A percentile compares a stretch with the other conserved stretches of the same genome.
Evolutionary conservation across 2,329 filamentous ascomycete species (phyloP).

Genomic region (Taxawa tesnikishii): DNA sequence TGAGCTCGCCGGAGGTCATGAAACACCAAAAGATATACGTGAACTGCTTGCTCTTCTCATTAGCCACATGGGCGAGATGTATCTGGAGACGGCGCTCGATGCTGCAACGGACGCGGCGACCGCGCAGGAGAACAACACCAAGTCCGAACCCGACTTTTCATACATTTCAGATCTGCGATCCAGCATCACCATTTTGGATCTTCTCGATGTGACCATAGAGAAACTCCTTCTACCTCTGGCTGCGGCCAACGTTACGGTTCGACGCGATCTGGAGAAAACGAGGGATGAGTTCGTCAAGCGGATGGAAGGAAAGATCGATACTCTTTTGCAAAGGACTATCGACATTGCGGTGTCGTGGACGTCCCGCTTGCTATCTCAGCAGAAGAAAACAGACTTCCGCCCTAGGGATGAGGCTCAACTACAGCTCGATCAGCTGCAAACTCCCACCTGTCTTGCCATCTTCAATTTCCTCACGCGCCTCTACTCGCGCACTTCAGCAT

Average conservation of each 20-base stretch:
- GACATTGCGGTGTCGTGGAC: slow-evolving; percentile 69
- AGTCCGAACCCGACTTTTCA: slow-evolving; percentile 74
- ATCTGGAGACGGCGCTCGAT: slow-evolving; percentile 53
- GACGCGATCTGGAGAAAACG: slow-evolving; percentile 78
- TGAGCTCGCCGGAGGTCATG: slow-evolving; percentile 74
- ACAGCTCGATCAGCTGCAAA: slow-evolving; percentile 61
- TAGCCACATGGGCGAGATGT: slow-evolving; percentile 76
- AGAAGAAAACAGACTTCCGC: slow-evolving; percentile 82
- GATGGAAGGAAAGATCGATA: slow-evolving; percentile 75
- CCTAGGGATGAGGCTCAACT: slow-evolving; percentile 68
- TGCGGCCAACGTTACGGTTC: slow-evolving; percentile 77
- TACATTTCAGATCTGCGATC: slow-evolving; percentile 71
- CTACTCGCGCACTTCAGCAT: slow-evolving; percentile 48
- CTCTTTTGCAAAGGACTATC: slow-evolving; percentile 55
- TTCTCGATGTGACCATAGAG: slow-evolving; percentile 86
- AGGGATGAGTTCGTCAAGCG: slow-evolving; percentile 59
- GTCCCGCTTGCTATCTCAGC: slow-evolving; percentile 55
- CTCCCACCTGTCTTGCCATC: slow-evolving; percentile 69
- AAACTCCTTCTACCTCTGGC: slow-evolving; percentile 85
- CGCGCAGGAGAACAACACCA: slow-evolving; percentile 58
- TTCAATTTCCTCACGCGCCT: slow-evolving; percentile 64
- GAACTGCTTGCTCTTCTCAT: slow-evolving; percentile 74
- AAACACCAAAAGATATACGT: slow-evolving; percentile 89
- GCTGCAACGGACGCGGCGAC: slow-evolving; percentile 63
- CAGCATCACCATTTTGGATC: slow-evolving; percentile 77